Evolutionary conservation across 306 rosid species (phyloP), one percentile per base, ranked within the genome.

Genomic region (Malus fusca): DNA sequence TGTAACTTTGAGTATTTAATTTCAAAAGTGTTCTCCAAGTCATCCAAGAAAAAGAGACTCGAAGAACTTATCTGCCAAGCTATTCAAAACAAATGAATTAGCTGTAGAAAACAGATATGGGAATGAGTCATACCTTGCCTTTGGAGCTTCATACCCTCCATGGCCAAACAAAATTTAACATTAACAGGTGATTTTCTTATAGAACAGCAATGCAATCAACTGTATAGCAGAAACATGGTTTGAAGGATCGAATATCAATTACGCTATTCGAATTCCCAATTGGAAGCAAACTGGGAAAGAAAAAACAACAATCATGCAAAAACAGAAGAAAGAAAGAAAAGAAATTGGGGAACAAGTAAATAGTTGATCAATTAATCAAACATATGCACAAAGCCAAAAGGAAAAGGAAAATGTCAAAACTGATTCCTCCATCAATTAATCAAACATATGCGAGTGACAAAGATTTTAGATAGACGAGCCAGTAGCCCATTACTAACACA

Each of bases 131-230:
- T 87, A 84, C 93, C 91, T 88, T 31, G 86, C 67, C 51, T 77
- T 87, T 26, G 89, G 93, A 58, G 90, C 84, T 77, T 87, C 96
- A 76, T 77, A 90, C 40, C 93, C 93, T 88, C 84, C 52, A 86
- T 46, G 66, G 73, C 28, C 79, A 81, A 28, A 77, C 60, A 69
- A 12, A 22, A 52, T 70, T 43, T 0, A 31, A 62, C 30, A 52
- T 70, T 52, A 52, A 62, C 26, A 35, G 23, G 68, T 37, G 35
- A 33, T 10, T 2, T 19, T 7, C 8, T 35, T 44, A 13, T 33
- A 71, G 22, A 28, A 51, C 15, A 52, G n/a, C 63, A 31, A 4
- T 31, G 63, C 62, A 51, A 71, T 14, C 48, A 71, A 30, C n/a
- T 52, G 6, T 7, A 61, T 28, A 30, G 2, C 1, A 55, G 22